Evolutionary conservation across 2,329 filamentous ascomycete species (phyloP), one percentile per base, ranked within the genome.

Genomic region (Akanthomyces uredinophilus): DNA sequence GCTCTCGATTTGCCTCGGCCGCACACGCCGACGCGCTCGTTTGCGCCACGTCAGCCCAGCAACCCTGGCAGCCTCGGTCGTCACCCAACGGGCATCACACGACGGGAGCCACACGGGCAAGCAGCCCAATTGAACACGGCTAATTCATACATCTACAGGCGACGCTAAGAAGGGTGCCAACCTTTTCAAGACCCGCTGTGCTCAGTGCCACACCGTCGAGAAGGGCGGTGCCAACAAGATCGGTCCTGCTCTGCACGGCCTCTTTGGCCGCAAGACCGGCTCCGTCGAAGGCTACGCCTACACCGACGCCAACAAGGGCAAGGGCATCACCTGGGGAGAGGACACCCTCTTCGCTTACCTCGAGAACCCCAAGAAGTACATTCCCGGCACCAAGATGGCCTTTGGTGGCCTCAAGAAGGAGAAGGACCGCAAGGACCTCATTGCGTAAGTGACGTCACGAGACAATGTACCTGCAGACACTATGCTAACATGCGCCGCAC

Each of bases 321-420:
- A 96, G 85, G 93, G 89, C 73, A 87, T 99, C 72, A 84, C 81
- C 72, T 99, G 95, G 95, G 81, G 92, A 70, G 87, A 96, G 76
- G 78, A 87, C 68, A 90, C 91, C 79, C 86, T 99, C 72, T 98
- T 96, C 82, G 86, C 88, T 70, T 99, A 99, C 88, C 93, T 99
- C 74, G 95, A 99, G 87, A 98, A 98, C 90, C 95, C 95, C 83
- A 99, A 99, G 90, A 98, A 98, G 87, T 99, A 93, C 88, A 97
- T 99, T 69, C 95, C 95, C 71, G 95, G 95, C 72, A 99, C 95
- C 83, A 99, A 98, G 92, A 99, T 99, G 95, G 95, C 95, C 73
- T 99, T 98, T 78, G 95, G 95, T 83, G 95, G 95, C 79, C 87
- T 99, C 76, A 99, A 99, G 93, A 99, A 99, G 91, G 87, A 87